Percentiles rank a stretch among this genome's conserved stretches.
Conservation (phyloP, 306 rosid genomes). For the Cicer yamashitae region DNA sequence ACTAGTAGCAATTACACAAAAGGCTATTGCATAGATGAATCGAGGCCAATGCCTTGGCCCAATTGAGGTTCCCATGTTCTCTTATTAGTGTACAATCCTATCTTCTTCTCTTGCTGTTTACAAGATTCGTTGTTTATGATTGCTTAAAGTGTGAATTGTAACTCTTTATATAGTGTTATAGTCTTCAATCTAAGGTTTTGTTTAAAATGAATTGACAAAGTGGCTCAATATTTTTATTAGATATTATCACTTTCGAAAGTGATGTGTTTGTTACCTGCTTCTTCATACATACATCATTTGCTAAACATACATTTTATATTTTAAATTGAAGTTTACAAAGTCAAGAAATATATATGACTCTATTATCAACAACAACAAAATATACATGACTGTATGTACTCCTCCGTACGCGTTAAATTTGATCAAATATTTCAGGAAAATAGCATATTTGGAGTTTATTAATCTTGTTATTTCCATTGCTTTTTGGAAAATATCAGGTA, state of each 20-base stretch:
- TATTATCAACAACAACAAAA: too few relatives aligned
- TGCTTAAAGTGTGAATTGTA: background rate
- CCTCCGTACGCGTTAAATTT: background rate
- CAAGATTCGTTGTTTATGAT: background rate
- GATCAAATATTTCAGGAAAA: background rate
- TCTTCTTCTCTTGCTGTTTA: background rate
- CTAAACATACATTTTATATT: background rate
- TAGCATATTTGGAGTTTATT: background rate
- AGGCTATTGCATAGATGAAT: slow-evolving; percentile 49
- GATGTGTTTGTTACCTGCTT: too few relatives aligned
- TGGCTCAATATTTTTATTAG: background rate
- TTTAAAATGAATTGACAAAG: background rate
- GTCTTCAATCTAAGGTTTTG: background rate
- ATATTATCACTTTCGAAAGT: background rate
- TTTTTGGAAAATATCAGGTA: background rate
- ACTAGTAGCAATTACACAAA: slow-evolving; percentile 50
- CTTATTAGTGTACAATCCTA: background rate
- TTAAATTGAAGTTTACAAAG: slow-evolving; percentile 7
- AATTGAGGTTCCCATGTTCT: slow-evolving; percentile 48
- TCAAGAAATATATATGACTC: background rate
- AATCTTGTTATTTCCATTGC: background rate
- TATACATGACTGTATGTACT: background rate
- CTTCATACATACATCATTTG: too few relatives aligned
- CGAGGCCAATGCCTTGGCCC: slow-evolving; percentile 53
- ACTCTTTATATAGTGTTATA: slow-evolving; percentile 11